A percentile compares a stretch with the other conserved stretches of the same genome.
phyloP scores from a whole-genome alignment of 2,329 filamentous ascomycete genomes.

The Calonectria honghensis region DNA sequence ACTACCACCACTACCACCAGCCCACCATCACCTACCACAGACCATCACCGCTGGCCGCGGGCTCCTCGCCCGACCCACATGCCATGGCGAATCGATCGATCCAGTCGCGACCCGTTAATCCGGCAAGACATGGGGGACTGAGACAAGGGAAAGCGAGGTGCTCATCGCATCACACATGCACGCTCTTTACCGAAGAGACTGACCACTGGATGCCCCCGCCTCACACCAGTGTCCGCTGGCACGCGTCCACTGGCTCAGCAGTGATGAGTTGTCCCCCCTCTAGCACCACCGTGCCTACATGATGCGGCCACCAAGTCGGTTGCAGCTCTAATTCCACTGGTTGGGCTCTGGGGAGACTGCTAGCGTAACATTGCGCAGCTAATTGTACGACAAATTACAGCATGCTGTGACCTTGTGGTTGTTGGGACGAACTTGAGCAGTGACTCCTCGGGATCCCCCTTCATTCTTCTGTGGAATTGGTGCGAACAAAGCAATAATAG shows the following conservation, averaged over 20 bases:
- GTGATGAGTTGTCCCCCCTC: slow-evolving; percentile 50
- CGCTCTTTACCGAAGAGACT: slow-evolving; percentile 38
- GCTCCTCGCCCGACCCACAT: slow-evolving; percentile 47
- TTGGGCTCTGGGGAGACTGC: neutral
- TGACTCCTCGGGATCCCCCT: slow-evolving; percentile 25
- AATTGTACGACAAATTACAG: slow-evolving; percentile 16
- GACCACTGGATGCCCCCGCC: slow-evolving; percentile 20
- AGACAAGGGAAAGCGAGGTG: slow-evolving; percentile 10
- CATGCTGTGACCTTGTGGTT: slow-evolving; percentile 18
- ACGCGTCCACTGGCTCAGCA: slow-evolving; percentile 32
- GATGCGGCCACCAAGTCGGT: slow-evolving; percentile 23
- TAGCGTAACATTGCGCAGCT: slow-evolving; percentile 19
- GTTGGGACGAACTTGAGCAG: slow-evolving; percentile 37
- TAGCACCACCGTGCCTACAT: slow-evolving; percentile 36
- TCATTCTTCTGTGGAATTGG: slow-evolving; percentile 6
- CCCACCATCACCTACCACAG: slow-evolving; percentile 11
- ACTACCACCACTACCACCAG: neutral
- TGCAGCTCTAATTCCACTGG: slow-evolving; percentile 10
- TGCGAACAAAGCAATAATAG: slow-evolving; percentile 15
- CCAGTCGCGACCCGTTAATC: slow-evolving; percentile 35
- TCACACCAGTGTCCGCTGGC: slow-evolving; percentile 21
- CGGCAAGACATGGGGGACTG: slow-evolving; percentile 35
- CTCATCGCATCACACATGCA: slow-evolving; percentile 40
- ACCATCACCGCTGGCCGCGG: slow-evolving; percentile 39
- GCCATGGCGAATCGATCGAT: slow-evolving; percentile 45